Base-by-base conservation (phyloP, 257 asterid genomes). In the Rauvolfia tetraphylla region DNA sequence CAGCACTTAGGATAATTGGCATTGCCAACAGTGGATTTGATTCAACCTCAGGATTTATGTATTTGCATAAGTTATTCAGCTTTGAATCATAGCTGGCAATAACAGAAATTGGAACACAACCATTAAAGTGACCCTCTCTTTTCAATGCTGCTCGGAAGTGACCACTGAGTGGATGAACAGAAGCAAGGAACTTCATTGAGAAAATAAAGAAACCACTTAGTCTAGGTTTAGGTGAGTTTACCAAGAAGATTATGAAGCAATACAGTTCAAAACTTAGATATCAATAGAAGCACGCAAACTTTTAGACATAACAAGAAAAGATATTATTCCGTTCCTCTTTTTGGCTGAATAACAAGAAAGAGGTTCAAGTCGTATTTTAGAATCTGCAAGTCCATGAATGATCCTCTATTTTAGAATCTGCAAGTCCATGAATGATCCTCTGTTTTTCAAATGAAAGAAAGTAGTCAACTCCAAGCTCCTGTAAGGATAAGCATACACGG, bases 131-230 rank as follows among this genome's bases (percentile, higher is more conserved):
- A 77, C 87, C 90, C 62, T 85, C 87, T 82, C 94, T 86, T 76
- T 76, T 87, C 83, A 89, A 72, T 38, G 92, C 92, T 85, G 92
- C 96, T 90, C 92, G 85, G 84, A 92, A 88, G 90, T 95, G 99
- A 79, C 92, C 88, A 76, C 96, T 85, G 77, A 95, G 93, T 38
- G 99, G 99, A 76, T 92, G 91, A 72, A 76, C 83, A 80, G 90
- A 83, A 46, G 90, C 82, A 61, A 95, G 88, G 88, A 90, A 95
- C 99, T 95, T 85, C 88, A 74, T 51, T 61, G 81, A 73, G 74
- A 34, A 68, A 62, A 74, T 34, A 57, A 72, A 65, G 44, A 58
- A 76, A 29, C 38, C 33, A 68, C 48, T 75, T 77, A 63, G 41
- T 67, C 36, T n/a, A 67, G 11, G 39, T 38, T 46, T 9, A 34